Evolutionary conservation across 164 flowering plant species (phyloP).

Genomic region (Paratinospora sagittata): DNA sequence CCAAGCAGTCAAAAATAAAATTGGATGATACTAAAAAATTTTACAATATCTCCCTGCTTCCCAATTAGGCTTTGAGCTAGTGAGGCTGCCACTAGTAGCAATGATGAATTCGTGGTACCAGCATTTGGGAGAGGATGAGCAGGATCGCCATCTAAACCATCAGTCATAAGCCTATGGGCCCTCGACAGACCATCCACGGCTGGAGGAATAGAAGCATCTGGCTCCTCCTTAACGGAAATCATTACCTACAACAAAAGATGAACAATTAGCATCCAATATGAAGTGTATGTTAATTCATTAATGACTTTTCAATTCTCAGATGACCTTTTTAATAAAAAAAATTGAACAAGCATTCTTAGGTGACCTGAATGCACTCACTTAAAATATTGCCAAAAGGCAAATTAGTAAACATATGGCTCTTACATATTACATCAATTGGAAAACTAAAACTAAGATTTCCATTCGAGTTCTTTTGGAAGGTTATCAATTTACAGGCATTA

Average conservation of each 20-base stretch:
- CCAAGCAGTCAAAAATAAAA: conserved; percentile 76
- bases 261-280: background rate
- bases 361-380: too few relatives aligned
- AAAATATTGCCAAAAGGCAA: too few relatives aligned
- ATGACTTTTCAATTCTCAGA: too few relatives aligned
- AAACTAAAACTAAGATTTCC: too few relatives aligned
- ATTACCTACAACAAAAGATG: conserved; percentile 48
- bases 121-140: conserved; percentile 38
- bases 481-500: too few relatives aligned
- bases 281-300: too few relatives aligned
- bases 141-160: conserved; percentile 68
- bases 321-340: too few relatives aligned
- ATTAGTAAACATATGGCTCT: too few relatives aligned
- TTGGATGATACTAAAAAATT: conserved; percentile 75
- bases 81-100: conserved; percentile 73
- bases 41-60: conserved; percentile 84
- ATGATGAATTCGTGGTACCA: conserved; percentile 42
- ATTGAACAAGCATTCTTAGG: too few relatives aligned
- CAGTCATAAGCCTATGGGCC: conserved; percentile 71
- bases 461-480: too few relatives aligned
- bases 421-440: too few relatives aligned
- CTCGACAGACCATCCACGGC: conserved; percentile 82
- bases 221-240: conserved; percentile 94
- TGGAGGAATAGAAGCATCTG: conserved; percentile 72
- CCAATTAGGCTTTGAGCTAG: conserved; percentile 92